phyloP scores from a whole-genome alignment of 768 basidiomycete genomes.

The Leccinellum rugosiceps region DNA sequence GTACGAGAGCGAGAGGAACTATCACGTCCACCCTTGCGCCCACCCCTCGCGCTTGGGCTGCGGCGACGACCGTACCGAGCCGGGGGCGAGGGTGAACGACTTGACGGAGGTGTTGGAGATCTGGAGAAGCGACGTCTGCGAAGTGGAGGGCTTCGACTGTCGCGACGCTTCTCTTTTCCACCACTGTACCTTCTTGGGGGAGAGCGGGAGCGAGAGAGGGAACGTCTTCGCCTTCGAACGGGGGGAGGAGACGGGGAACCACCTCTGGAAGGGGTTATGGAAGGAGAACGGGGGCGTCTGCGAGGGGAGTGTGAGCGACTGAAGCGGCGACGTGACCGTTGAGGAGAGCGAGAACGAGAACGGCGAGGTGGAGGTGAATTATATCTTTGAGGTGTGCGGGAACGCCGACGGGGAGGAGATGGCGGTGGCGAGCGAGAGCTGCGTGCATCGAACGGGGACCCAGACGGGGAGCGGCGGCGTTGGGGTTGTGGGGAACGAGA shows the following conservation, averaged over 20 bases:
- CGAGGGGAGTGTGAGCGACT: constrained; percentile 28
- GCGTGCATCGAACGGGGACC: constrained; percentile 34
- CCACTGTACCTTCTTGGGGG: constrained; percentile 22
- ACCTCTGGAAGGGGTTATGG: constrained; percentile 30
- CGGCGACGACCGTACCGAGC: constrained; percentile 44
- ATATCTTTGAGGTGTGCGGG: constrained; percentile 33
- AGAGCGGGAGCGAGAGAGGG: constrained; percentile 29
- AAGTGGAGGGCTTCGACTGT: constrained; percentile 33
- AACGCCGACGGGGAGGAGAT: constrained; percentile 34
- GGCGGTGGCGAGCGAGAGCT: constrained; percentile 39
- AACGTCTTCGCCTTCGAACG: constrained; percentile 37
- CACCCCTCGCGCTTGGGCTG: constrained; percentile 38
- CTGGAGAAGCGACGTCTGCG: constrained; percentile 44
- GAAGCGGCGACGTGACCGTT: constrained; percentile 24
- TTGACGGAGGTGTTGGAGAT: constrained; percentile 49
- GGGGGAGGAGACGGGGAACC: constrained; percentile 41
- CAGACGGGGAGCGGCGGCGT: constrained; percentile 42
- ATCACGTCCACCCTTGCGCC: constrained; percentile 25
- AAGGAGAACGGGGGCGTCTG: constrained; percentile 32
- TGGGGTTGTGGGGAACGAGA: constrained; percentile 47
- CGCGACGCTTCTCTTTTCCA: constrained; percentile 24
- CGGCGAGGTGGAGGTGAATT: constrained; percentile 37
- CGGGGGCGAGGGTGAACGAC: constrained; percentile 33
- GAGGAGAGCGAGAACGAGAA: constrained; percentile 36
- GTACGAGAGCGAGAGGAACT: constrained; percentile 37